Conservation (phyloP, 2,329 filamentous ascomycete species). For the Tetracladium maxilliforme region DNA sequence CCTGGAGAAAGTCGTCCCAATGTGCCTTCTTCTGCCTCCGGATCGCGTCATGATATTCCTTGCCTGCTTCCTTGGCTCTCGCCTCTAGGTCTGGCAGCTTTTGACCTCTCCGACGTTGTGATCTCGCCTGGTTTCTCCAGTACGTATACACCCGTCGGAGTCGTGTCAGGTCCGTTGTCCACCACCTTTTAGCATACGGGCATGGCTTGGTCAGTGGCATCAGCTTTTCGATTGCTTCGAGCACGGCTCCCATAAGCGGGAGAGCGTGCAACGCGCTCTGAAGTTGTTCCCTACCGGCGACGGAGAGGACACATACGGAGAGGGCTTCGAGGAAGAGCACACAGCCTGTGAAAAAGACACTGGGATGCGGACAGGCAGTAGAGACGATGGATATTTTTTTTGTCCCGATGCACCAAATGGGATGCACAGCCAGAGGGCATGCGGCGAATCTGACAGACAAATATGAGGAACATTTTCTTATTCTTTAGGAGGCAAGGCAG, state of each 20-base stretch:
- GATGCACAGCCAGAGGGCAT: no score
- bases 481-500: no score
- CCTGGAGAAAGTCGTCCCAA: constrained; percentile 12
- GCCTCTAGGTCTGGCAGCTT: constrained; percentile 6
- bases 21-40: constrained; percentile 11
- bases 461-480: no score
- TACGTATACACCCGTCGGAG: constrained; percentile 12
- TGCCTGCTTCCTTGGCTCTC: constrained; percentile 8
- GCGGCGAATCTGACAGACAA: no score
- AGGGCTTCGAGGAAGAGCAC: no score
- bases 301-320: no score
- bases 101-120: constrained; percentile 6
- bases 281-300: no score
- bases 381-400: no score
- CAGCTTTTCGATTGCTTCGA: constrained; percentile 5
- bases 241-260: constrained; percentile 5
- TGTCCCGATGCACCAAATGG: no score
- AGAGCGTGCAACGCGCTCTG: no score
- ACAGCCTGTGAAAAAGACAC: no score
- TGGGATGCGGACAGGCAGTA: no score
- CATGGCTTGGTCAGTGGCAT: constrained; percentile 11
- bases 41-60: constrained; percentile 11
- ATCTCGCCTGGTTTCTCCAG: constrained; percentile 13
- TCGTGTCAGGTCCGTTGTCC: constrained; percentile 12
- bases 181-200: constrained; percentile 15